Evolutionary conservation across 768 basidiomycete species (phyloP).

Genomic region (Auriculariales sp.): DNA sequence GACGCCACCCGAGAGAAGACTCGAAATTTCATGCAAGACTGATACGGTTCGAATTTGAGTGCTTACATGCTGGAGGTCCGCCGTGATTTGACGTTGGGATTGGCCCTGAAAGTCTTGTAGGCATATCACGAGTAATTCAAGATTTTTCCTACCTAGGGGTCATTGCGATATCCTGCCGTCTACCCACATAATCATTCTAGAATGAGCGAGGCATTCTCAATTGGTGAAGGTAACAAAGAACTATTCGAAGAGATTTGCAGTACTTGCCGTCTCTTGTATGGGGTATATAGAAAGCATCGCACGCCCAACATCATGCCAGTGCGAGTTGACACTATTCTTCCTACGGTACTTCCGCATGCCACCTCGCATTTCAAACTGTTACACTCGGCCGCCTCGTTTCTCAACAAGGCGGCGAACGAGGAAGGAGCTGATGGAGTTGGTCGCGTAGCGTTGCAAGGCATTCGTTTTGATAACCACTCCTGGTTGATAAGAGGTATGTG

Average conservation of each 20-base stretch:
- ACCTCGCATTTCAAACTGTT: constrained; percentile 81
- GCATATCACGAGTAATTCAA: too few relatives aligned
- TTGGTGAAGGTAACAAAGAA: constrained; percentile 70
- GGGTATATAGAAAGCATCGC: constrained; percentile 93
- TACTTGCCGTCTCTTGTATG: constrained; percentile 78
- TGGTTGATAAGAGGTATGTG: constrained; percentile 73
- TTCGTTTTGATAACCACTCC: constrained; percentile 90
- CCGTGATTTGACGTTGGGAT: too few relatives aligned
- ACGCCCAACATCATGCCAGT: constrained; percentile 84
- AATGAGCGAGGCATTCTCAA: constrained; percentile 47
- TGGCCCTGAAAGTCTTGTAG: too few relatives aligned
- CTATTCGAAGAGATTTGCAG: constrained; percentile 63
- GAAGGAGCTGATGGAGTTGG: constrained; percentile 59
- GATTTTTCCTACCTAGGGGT: too few relatives aligned
- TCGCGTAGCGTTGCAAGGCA: constrained; percentile 67
- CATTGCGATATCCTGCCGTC: too few relatives aligned
- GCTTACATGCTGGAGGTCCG: too few relatives aligned
- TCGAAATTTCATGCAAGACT: too few relatives aligned
- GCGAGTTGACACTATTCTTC: too few relatives aligned
- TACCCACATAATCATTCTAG: constrained; percentile 38
- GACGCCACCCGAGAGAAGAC: too few relatives aligned
- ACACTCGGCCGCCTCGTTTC: constrained; percentile 61
- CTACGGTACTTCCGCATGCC: constrained; percentile 85
- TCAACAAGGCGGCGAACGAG: constrained; percentile 67
- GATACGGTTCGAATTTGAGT: too few relatives aligned